phyloP scores from a whole-genome alignment of 257 asterid species.

The Prunella vulgaris region DNA sequence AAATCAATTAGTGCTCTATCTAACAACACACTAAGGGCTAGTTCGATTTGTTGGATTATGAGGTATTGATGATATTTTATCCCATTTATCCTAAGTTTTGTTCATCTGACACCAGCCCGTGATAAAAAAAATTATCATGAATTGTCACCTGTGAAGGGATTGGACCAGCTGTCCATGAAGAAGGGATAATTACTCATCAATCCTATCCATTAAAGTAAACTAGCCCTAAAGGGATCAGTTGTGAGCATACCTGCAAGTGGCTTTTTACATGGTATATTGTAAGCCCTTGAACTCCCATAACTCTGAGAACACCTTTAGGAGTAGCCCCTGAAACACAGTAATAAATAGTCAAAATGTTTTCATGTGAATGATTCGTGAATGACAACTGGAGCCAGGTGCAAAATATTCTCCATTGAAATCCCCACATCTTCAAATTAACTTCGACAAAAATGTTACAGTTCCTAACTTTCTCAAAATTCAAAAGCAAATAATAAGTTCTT shows the following conservation, averaged over 20 bases:
- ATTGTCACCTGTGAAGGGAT: too few relatives aligned
- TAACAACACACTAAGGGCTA: not conserved
- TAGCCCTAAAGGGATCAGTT: conserved; percentile 2
- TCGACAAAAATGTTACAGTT: conserved; percentile 4
- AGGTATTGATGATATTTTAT: too few relatives aligned
- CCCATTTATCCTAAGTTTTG: too few relatives aligned
- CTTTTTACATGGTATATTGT: conserved; percentile 98
- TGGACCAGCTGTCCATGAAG: too few relatives aligned
- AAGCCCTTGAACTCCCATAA: conserved; percentile 96
- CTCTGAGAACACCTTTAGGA: conserved; percentile 97
- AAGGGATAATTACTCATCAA: too few relatives aligned
- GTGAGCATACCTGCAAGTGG: conserved; percentile 74
- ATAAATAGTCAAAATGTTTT: conserved; percentile 14
- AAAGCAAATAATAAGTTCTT: not conserved
- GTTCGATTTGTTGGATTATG: too few relatives aligned
- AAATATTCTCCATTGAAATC: not conserved
- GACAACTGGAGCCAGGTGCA: not conserved
- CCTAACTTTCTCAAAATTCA: not conserved
- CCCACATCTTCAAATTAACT: not conserved
- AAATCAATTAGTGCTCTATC: conserved; percentile 11
- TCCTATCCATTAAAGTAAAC: too few relatives aligned
- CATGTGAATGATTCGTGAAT: not conserved
- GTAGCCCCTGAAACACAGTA: conserved; percentile 69
- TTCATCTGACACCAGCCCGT: too few relatives aligned
- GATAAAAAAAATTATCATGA: too few relatives aligned